Evolutionary conservation across 805 yeast genomes (phyloP).

Genomic region (Lipomyces mesembrius): DNA sequence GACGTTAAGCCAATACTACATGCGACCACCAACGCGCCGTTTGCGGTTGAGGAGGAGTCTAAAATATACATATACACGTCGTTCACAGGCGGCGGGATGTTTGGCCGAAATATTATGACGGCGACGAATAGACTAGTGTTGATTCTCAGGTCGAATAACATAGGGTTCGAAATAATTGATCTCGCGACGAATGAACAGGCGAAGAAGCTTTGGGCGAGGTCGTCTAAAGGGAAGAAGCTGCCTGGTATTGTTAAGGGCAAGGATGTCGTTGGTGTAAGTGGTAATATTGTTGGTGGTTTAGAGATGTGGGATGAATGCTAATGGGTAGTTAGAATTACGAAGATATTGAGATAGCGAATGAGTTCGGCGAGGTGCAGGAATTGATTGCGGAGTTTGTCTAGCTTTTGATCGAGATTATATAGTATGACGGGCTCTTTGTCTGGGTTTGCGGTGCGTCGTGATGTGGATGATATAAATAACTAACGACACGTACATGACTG

Average conservation of each 20-base stretch:
- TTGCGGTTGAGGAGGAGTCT: constrained; percentile 9
- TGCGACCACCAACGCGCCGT: not conserved
- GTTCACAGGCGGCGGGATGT: constrained; percentile 78
- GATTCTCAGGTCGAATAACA: constrained; percentile 72
- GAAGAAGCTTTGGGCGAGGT: constrained; percentile 79
- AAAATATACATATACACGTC: constrained; percentile 77
- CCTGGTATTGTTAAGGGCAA: constrained; percentile 87
- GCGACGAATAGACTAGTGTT: constrained; percentile 77
- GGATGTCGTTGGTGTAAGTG: constrained; percentile 70
- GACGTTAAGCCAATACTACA: not conserved
- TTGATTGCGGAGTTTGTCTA: constrained; percentile 34
- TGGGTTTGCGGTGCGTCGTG: not conserved
- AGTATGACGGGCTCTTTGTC: too few relatives aligned
- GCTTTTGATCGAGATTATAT: too few relatives aligned
- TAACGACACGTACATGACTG: too few relatives aligned
- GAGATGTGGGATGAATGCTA: not conserved
- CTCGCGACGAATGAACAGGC: constrained; percentile 88
- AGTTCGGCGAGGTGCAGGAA: constrained; percentile 46
- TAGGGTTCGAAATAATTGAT: constrained; percentile 71
- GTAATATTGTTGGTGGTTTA: not conserved
- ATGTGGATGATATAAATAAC: too few relatives aligned
- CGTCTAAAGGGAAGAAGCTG: constrained; percentile 68
- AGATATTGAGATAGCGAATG: constrained; percentile 85
- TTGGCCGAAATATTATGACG: constrained; percentile 60
- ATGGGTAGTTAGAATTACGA: constrained; percentile 56